Conservation (phyloP, 139 green algal genomes). For the Micractinium sp. region DNA sequence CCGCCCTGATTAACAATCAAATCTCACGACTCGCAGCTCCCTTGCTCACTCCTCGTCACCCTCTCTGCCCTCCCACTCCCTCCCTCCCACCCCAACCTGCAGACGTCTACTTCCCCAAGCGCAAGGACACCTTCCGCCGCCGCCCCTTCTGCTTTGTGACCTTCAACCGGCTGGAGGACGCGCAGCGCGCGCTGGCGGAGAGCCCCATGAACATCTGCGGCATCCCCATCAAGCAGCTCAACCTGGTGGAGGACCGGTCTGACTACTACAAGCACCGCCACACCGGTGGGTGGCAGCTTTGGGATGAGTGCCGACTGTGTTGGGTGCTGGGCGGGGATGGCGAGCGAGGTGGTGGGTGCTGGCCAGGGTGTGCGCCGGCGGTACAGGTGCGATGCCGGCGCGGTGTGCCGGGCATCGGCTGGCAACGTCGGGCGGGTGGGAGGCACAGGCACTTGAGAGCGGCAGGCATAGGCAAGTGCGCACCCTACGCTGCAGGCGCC, state of each 20-base stretch:
- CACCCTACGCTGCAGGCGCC: too few species aligned
- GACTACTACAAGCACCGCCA: conserved; percentile 53
- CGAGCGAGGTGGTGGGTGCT: not conserved
- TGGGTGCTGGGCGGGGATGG: not conserved
- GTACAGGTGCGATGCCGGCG: too few species aligned
- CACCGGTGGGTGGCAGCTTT: not conserved
- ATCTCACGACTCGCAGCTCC: too few species aligned
- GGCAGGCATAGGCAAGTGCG: too few species aligned
- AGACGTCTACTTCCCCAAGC: conserved; percentile 57
- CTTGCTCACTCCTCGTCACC: not conserved
- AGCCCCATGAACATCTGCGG: conserved; percentile 54
- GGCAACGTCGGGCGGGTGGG: not conserved
- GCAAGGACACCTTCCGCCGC: conserved; percentile 50
- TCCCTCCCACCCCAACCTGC: not conserved
- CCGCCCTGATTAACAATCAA: too few species aligned
- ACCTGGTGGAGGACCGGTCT: conserved; percentile 50
- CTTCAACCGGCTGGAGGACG: conserved; percentile 35
- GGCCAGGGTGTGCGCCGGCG: too few species aligned
- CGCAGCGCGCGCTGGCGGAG: conserved; percentile 40
- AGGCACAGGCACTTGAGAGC: too few species aligned
- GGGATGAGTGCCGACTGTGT: too few species aligned
- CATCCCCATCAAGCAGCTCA: conserved; percentile 53
- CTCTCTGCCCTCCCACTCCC: not conserved
- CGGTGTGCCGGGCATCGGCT: too few species aligned
- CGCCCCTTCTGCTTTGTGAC: conserved; percentile 59